Evolutionary conservation across 2,329 filamentous ascomycete genomes (phyloP), one percentile per base, ranked within the genome.

Genomic region (Xylaria sp.): DNA sequence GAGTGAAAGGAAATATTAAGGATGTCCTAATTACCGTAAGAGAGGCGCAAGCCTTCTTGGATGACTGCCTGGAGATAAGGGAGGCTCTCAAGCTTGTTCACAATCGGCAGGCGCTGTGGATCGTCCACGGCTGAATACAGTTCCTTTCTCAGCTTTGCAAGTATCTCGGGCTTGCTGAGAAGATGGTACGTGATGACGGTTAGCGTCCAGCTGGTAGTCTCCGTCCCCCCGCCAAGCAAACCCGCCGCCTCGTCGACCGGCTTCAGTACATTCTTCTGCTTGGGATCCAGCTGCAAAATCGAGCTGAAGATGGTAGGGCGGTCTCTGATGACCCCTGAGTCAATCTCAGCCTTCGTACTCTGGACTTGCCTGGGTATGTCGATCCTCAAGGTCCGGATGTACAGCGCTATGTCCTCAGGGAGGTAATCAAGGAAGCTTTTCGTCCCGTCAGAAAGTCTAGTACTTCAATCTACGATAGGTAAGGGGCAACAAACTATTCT

Each of bases 61-160:
- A 76, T 64, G 2, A 75, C 69, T 2, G 70, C 72, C 29, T 66
- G 62, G 0, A 76, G 60, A 43, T 75, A 76, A 0, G 74, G 71
- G 0, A 71, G 63, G 41, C 65, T 62, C 52, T 76, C 73, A 1
- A 76, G 67, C 1, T 58, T 54, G 0, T 59, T 66, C 69, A 66
- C 71, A 1, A 58, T 51, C 2, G 68, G 63, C 2, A 69, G 58
- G 1, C 61, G 51, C 18, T 40, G 50, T 0, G 66, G 65, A 22
- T 73, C 64, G 4, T 66, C 47, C 1, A 69, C 62, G 9, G 57
- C 63, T 4, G 54, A 49, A 0, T 59, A 40, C 1, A 75, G 60
- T 47, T 74, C 72, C 5, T 60, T 42, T 37, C 60, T 66, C 16
- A 74, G 57, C 16, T 55, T 66, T 2, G 50, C 49, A 5, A 73